These are phyloP conservation scores for Volutella citrinella DNA, from an alignment of 2,329 filamentous ascomycete genomes.

Conservation along the genomic window DNA sequence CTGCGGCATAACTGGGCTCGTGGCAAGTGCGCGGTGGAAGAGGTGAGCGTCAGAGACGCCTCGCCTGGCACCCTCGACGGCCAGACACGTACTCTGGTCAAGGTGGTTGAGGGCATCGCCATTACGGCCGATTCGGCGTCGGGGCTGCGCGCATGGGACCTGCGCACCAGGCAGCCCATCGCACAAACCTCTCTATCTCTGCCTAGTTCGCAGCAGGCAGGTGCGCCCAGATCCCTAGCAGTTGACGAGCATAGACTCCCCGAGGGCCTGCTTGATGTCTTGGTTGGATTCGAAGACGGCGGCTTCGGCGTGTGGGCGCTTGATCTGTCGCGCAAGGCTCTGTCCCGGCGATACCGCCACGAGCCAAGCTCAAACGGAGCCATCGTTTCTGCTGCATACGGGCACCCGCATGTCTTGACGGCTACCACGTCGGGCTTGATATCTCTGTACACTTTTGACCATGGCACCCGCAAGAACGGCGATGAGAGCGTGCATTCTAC, in stretches of 20 bases:
- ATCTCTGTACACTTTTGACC: constrained; percentile 67
- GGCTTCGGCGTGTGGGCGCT: constrained; percentile 69
- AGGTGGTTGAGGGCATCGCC: constrained; percentile 72
- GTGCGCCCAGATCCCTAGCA: constrained; percentile 59
- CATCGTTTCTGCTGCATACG: constrained; percentile 68
- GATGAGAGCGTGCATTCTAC: background rate
- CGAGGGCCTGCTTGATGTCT: constrained; percentile 52
- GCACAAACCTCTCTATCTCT: constrained; percentile 42
- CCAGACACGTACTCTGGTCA: constrained; percentile 67
- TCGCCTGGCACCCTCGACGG: constrained; percentile 30
- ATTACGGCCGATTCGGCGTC: constrained; percentile 69
- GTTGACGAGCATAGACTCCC: constrained; percentile 53
- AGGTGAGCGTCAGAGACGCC: constrained; percentile 58
- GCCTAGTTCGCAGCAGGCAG: constrained; percentile 16
- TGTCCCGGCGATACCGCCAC: constrained; percentile 57
- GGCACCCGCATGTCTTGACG: constrained; percentile 73
- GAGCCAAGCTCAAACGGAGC: constrained; percentile 60
- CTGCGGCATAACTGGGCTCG: constrained; percentile 87
- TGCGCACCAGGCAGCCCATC: constrained; percentile 61
- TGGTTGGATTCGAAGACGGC: constrained; percentile 70
- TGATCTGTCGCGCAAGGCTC: constrained; percentile 37
- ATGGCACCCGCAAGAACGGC: constrained; percentile 1
- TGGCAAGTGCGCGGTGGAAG: constrained; percentile 76
- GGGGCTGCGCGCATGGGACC: constrained; percentile 77
- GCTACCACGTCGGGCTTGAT: constrained; percentile 73